These are phyloP conservation scores for Aspergillus panamensis DNA, from an alignment of 495 filamentous ascomycete species.

Conservation along the genomic window DNA sequence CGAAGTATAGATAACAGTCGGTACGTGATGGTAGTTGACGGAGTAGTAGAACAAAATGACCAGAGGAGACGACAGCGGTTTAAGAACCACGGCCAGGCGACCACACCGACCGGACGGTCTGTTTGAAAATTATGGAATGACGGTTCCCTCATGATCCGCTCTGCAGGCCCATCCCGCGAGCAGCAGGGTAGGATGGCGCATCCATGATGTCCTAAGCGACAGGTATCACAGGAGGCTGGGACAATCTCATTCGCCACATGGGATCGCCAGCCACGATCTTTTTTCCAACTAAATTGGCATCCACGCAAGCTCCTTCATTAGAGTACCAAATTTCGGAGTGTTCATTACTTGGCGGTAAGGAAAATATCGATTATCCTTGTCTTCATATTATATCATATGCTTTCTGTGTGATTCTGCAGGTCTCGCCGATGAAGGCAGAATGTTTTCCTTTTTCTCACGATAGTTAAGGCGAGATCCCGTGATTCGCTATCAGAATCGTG, in stretches of 20 bases:
- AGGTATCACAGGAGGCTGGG: slow-evolving; percentile 26
- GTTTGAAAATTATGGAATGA: background rate
- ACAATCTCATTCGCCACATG: slow-evolving; percentile 14
- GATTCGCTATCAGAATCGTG: background rate
- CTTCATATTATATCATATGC: background rate
- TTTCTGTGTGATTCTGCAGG: background rate
- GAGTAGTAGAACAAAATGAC: background rate
- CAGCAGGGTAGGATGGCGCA: slow-evolving; percentile 23
- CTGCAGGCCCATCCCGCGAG: slow-evolving; percentile 15
- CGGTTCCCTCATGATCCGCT: slow-evolving; percentile 15
- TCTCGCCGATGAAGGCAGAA: background rate
- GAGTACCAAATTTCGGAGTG: background rate
- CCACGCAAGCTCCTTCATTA: slow-evolving; percentile 12
- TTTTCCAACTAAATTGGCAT: slow-evolving; percentile 4
- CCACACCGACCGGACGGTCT: background rate
- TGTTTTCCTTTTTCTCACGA: too few species aligned
- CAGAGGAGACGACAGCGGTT: slow-evolving; percentile 5
- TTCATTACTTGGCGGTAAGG: background rate
- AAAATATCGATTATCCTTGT: background rate
- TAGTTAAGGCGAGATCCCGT: background rate
- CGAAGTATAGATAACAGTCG: background rate
- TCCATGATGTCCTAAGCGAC: slow-evolving; percentile 18
- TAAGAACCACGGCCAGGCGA: slow-evolving; percentile 3
- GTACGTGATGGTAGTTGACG: background rate
- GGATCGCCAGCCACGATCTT: slow-evolving; percentile 23